Evolutionary conservation across 2,329 filamentous ascomycete genomes (phyloP), one percentile per base, ranked within the genome.

Genomic region (Trichothecium sympodiale): DNA sequence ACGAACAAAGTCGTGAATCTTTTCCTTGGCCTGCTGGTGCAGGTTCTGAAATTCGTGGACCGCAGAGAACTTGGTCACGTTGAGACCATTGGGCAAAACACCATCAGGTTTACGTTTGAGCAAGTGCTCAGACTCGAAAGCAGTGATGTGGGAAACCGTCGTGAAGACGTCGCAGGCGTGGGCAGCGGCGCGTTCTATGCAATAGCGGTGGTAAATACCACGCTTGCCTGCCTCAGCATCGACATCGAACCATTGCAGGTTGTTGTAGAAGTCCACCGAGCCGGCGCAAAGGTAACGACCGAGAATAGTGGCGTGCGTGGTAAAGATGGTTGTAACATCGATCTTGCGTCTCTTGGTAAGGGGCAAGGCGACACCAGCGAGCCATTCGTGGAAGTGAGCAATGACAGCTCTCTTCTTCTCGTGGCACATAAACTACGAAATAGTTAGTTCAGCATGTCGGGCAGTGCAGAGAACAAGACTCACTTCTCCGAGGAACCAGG

Each of bases 31-130:
- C 57, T 91, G 83, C 53, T 94, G 87, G 62, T 96, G 91, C 54
- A 98, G 63, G 56, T 98, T 98, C 60, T 98, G 91, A 67, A 96
- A 96, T 61, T 98, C 91, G 67, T 98, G 91, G 51, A 95, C 88
- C 6, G 91, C 91, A 8, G 88, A 89, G 65, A 96, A 96, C 60
- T 96, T 96, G 43, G 58, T 95, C 42, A 98, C 91, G 52, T 98
- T 98, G 52, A 98, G 71, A 44, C 91, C 91, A 52, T 98, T 98
- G 47, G 91, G 91, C 46, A 96, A 62, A 6, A 98, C 91, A 29
- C 91, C 91, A 49, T 98, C 91, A 1, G 91, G 91, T 64, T 96
- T 96, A 45, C 91, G 82, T 73, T 96, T 96, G 45, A 98, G 73
- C 48, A 98, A 63, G 62, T 98, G 89, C 67, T 98, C 91, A 52